phyloP scores from a whole-genome alignment of 176 grass and related monocot species.

The Triticum dicoccoides region DNA sequence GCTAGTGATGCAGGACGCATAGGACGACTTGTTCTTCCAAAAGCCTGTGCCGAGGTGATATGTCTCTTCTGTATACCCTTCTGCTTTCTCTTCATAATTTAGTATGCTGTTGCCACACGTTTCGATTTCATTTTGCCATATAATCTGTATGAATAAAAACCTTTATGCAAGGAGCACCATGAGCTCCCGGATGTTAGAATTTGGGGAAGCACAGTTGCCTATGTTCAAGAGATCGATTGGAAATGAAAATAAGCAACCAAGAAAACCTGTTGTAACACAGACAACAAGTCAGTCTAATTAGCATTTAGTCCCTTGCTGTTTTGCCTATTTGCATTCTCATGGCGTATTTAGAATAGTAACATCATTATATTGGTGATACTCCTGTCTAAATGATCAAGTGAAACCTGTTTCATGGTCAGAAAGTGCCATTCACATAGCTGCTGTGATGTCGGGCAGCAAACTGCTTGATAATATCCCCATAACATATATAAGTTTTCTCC shows the following conservation, averaged over 20 bases:
- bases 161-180: constrained; percentile 11
- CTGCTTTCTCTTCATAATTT: constrained; percentile 8
- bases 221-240: not conserved
- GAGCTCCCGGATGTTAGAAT: not conserved
- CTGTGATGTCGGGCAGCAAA: not conserved
- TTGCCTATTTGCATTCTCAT: not conserved
- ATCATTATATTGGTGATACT: not conserved
- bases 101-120: not conserved
- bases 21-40: constrained; percentile 97
- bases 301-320: not conserved
- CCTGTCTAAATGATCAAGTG: not conserved
- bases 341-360: not conserved
- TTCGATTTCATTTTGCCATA: not conserved
- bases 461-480: not conserved
- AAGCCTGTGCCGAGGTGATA: constrained; percentile 98
- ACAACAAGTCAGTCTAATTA: not conserved
- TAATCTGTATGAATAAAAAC: constrained; percentile 1
- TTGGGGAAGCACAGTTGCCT: not conserved
- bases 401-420: constrained; percentile 3
- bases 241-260: not conserved
- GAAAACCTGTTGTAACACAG: not conserved
- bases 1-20: constrained; percentile 98
- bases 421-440: not conserved
- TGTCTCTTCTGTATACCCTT: constrained; percentile 6
- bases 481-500: not conserved